These are phyloP conservation scores for Lepidium didymum DNA, from an alignment of 345 rosid species.

Conservation along the genomic window DNA sequence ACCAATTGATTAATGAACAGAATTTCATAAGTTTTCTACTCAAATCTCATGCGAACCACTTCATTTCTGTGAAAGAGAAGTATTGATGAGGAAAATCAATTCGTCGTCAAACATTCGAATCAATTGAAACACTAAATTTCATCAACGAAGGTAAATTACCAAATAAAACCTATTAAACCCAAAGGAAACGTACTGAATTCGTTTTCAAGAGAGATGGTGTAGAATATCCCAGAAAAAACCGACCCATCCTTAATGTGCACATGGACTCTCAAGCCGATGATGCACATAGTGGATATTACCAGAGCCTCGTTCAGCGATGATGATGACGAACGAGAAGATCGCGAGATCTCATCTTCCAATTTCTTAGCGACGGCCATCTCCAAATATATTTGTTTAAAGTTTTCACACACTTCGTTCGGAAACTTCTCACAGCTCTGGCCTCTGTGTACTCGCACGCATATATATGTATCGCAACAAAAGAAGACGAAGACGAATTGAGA, in stretches of 20 bases:
- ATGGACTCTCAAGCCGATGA: constrained; percentile 73
- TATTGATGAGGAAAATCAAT: background rate
- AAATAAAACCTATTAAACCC: background rate
- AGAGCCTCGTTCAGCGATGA: constrained; percentile 42
- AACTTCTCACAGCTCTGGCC: background rate
- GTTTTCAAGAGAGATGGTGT: constrained; percentile 66
- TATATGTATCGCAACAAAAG: background rate
- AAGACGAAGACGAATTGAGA: background rate
- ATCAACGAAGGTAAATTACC: background rate
- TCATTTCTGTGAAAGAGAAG: background rate
- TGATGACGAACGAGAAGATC: constrained; percentile 1
- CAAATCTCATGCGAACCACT: background rate
- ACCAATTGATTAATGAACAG: background rate
- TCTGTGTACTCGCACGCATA: background rate
- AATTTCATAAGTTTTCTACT: constrained; percentile 5
- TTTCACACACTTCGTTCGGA: background rate
- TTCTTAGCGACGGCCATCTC: constrained; percentile 41
- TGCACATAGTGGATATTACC: constrained; percentile 56
- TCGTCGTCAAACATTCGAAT: background rate
- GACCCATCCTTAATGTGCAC: constrained; percentile 77
- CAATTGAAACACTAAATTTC: background rate
- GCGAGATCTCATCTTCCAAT: constrained; percentile 29
- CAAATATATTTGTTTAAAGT: background rate
- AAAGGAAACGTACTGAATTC: constrained; percentile 37
- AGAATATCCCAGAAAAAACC: constrained; percentile 68